Conservation (phyloP, 345 rosid genomes). For the Rubroshorea leprosula region DNA sequence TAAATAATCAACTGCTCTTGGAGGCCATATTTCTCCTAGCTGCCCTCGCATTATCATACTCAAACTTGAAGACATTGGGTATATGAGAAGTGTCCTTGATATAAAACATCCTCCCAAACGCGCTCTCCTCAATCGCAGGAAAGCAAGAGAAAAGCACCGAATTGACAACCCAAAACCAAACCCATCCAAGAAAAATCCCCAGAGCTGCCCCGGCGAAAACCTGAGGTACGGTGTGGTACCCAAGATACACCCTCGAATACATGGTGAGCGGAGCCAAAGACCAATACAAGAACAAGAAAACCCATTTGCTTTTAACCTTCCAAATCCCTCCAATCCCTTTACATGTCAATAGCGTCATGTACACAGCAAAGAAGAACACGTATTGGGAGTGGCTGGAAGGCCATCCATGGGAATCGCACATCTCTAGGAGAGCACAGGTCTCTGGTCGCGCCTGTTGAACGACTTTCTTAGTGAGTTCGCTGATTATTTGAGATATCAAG, state of each 20-base stretch:
- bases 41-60: constrained; percentile 87
- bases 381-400: constrained; percentile 92
- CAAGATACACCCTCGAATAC: constrained; percentile 91
- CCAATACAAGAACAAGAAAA: constrained; percentile 48
- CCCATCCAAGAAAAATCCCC: constrained; percentile 55
- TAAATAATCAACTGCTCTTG: constrained; percentile 44
- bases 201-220: constrained; percentile 74
- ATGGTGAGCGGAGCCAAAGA: constrained; percentile 60
- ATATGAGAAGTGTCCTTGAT: constrained; percentile 96
- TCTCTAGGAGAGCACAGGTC: constrained; percentile 75
- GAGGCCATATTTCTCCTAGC: constrained; percentile 45
- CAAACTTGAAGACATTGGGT: constrained; percentile 75
- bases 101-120: constrained; percentile 62
- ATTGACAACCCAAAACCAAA: constrained; percentile 87
- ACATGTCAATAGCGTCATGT: constrained; percentile 48
- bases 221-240: constrained; percentile 83
- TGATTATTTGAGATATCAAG: constrained; percentile 69
- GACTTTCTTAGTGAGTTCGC: constrained; percentile 55
- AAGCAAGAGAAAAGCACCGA: constrained; percentile 40
- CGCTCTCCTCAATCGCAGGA: constrained; percentile 73
- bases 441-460: constrained; percentile 90
- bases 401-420: constrained; percentile 98
- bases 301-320: constrained; percentile 45
- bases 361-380: constrained; percentile 83
- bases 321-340: constrained; percentile 62